Evolutionary conservation across 179 eudicot species (phyloP).

Genomic region (Silene noctiflora): DNA sequence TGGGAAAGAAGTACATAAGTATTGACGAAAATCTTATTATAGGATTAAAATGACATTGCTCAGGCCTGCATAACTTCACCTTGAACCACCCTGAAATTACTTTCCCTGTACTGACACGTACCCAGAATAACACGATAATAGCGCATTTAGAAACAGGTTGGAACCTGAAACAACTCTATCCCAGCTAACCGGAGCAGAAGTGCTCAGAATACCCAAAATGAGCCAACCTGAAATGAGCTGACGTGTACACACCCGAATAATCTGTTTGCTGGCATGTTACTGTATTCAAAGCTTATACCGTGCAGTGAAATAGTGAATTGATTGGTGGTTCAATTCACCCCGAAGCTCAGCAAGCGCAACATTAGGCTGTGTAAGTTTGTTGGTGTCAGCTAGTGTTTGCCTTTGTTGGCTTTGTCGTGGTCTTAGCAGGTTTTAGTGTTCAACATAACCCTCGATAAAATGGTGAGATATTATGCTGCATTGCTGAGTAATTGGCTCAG

Average conservation of each 20-base stretch:
- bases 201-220: background rate
- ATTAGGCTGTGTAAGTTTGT: background rate
- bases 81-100: too few species aligned
- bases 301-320: background rate
- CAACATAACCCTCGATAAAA: background rate
- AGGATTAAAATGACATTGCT: too few species aligned
- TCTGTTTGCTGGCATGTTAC: background rate
- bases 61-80: too few species aligned
- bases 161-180: too few species aligned
- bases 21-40: too few species aligned
- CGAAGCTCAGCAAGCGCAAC: background rate
- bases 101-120: too few species aligned
- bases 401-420: background rate
- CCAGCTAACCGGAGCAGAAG: too few species aligned
- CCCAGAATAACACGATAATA: too few species aligned
- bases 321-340: background rate
- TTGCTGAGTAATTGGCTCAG: background rate
- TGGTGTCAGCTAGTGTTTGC: background rate
- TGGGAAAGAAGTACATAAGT: too few species aligned
- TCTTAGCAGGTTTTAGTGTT: background rate
- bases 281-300: background rate
- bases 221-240: background rate
- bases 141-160: too few species aligned
- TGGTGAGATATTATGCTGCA: background rate
- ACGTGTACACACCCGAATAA: background rate